phyloP scores from a whole-genome alignment of 83 land plant genomes.

The Picea abies region DNA sequence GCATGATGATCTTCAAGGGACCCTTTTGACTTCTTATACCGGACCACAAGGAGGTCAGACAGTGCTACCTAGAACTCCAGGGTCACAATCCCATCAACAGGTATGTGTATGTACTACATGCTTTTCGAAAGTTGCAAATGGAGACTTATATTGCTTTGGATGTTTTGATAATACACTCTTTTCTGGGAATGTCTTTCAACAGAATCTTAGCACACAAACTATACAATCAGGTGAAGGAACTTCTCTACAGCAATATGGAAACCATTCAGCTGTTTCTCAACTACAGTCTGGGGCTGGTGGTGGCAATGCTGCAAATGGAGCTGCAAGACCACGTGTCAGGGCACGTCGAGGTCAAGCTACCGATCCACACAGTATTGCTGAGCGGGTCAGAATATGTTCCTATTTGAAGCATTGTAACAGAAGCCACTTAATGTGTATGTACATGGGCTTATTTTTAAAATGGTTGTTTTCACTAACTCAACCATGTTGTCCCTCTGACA shows the following conservation, averaged over 20 bases:
- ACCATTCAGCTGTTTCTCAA: conserved; percentile 19
- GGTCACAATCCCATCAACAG: conserved; percentile 20
- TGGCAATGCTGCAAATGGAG: conserved; percentile 19
- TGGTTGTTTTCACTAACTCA: conserved; percentile 12
- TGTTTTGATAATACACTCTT: neutral
- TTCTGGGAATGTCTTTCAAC: neutral
- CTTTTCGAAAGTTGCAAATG: neutral
- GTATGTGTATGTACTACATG: neutral
- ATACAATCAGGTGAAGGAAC: conserved; percentile 20
- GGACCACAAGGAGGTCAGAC: conserved; percentile 5
- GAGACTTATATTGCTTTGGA: neutral
- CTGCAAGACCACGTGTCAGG: conserved; percentile 57
- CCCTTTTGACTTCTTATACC: conserved; percentile 16
- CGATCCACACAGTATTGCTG: conserved; percentile 82
- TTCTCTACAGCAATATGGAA: conserved; percentile 1
- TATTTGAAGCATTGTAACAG: conserved; percentile 16
- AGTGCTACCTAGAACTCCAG: neutral
- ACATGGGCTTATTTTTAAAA: conserved; percentile 15
- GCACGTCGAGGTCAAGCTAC: conserved; percentile 83
- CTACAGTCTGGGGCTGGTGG: conserved; percentile 21
- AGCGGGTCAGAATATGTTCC: conserved; percentile 43
- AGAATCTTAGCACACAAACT: neutral
- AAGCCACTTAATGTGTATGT: conserved; percentile 18
- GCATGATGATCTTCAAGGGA: conserved; percentile 16
- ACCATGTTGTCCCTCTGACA: neutral